Percentiles rank a stretch among this genome's conserved stretches.
Conservation (phyloP, 2,329 filamentous ascomycete species). For the Fusarium torulosum region DNA sequence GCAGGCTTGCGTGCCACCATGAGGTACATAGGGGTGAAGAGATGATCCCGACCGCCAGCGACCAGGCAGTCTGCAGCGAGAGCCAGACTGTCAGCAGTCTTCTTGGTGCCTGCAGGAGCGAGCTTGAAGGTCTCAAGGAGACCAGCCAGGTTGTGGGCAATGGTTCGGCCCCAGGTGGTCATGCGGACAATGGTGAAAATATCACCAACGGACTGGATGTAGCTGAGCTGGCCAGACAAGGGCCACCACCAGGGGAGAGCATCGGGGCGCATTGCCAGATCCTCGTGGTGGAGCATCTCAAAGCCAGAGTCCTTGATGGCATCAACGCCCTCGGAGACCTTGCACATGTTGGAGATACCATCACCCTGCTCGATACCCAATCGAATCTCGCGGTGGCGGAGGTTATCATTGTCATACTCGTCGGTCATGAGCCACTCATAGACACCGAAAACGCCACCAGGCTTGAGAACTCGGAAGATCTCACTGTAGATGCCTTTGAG, state of each 20-base stretch:
- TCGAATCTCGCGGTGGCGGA: constrained; percentile 88
- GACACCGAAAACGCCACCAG: constrained; percentile 93
- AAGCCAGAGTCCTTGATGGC: constrained; percentile 93
- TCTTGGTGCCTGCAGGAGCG: constrained; percentile 86
- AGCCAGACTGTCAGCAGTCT: constrained; percentile 92
- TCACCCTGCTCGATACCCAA: constrained; percentile 96
- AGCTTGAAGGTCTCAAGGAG: constrained; percentile 79
- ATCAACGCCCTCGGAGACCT: constrained; percentile 80
- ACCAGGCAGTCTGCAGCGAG: constrained; percentile 86
- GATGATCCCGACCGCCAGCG: constrained; percentile 84
- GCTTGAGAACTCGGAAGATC: constrained; percentile 95
- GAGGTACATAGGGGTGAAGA: constrained; percentile 99
- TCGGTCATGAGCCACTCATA: constrained; percentile 99
- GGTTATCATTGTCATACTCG: constrained; percentile 88
- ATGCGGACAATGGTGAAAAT: constrained; percentile 87
- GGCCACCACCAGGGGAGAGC: constrained; percentile 94
- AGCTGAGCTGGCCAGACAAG: constrained; percentile 84
- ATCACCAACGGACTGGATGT: constrained; percentile 84
- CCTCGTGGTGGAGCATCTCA: constrained; percentile 84
- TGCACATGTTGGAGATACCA: constrained; percentile 98
- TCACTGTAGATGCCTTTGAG: constrained; percentile 93
- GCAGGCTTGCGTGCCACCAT: constrained; percentile 91
- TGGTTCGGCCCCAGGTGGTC: constrained; percentile 83
- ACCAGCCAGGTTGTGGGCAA: constrained; percentile 83
- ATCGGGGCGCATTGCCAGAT: constrained; percentile 83